These are phyloP conservation scores for Nannochloropsis salina DNA, from an alignment of 108 stramenopile species.

Conservation along the genomic window DNA sequence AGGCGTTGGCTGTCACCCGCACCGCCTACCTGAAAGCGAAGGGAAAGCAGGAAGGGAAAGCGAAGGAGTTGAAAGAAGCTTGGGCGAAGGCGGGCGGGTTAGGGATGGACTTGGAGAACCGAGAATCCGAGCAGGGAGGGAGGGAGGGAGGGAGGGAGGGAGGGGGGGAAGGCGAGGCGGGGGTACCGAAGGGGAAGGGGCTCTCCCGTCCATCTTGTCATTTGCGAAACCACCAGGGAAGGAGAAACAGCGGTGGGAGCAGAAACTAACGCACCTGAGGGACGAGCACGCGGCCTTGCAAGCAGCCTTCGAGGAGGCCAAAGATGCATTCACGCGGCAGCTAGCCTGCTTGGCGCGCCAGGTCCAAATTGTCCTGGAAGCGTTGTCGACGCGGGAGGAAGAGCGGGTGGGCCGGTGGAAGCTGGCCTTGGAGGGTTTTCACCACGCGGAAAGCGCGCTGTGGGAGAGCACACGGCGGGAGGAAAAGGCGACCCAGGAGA, in stretches of 20 bases:
- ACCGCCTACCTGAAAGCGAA: neutral
- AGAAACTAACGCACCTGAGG: neutral
- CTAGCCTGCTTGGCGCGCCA: neutral
- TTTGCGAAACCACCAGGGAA: neutral
- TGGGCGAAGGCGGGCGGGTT: neutral
- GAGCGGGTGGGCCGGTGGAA: neutral
- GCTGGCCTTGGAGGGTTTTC: neutral
- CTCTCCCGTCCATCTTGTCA: too few species aligned
- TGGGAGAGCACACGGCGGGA: neutral
- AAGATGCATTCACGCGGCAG: neutral
- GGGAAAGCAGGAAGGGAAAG: neutral
- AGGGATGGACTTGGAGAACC: too few species aligned
- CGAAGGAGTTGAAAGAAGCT: neutral
- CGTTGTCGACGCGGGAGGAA: neutral
- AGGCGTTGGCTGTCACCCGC: neutral
- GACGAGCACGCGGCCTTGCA: neutral
- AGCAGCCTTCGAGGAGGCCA: neutral
- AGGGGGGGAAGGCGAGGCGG: neutral
- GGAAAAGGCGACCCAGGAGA: neutral
- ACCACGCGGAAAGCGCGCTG: neutral
- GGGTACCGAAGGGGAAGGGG: neutral
- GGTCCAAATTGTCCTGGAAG: neutral
- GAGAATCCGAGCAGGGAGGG: neutral
- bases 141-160: neutral
- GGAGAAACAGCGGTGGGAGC: neutral